These are phyloP conservation scores for Hypocreales sp. DNA, from an alignment of 2,329 filamentous ascomycete species.

Conservation along the genomic window DNA sequence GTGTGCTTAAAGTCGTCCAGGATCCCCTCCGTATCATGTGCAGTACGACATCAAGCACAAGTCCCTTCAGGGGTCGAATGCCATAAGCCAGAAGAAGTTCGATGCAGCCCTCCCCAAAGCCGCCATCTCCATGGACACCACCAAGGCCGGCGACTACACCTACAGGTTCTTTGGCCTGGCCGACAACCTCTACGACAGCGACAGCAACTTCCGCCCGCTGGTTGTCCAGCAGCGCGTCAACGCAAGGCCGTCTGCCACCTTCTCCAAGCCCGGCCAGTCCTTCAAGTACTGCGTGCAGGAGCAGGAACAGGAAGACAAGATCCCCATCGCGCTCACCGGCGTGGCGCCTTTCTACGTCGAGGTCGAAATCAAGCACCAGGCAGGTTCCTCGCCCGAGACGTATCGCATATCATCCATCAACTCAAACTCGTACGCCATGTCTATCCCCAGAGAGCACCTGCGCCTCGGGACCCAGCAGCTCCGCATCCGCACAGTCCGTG, in stretches of 20 bases:
- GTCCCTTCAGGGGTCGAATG: conserved; percentile 47
- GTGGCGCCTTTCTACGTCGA: conserved; percentile 80
- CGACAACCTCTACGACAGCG: conserved; percentile 73
- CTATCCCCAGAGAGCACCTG: conserved; percentile 70
- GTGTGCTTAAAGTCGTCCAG: conserved; percentile 31
- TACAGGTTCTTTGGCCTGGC: conserved; percentile 75
- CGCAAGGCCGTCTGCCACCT: conserved; percentile 65
- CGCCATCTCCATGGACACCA: conserved; percentile 74
- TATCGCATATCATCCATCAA: conserved; percentile 70
- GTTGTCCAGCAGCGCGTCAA: conserved; percentile 72
- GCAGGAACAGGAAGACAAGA: conserved; percentile 65
- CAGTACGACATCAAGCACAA: conserved; percentile 69
- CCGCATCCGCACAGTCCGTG: conserved; percentile 77
- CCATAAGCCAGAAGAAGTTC: conserved; percentile 53
- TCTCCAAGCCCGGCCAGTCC: conserved; percentile 74
- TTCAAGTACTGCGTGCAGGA: conserved; percentile 93
- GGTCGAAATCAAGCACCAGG: conserved; percentile 84
- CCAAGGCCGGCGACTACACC: conserved; percentile 65
- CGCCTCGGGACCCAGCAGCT: conserved; percentile 82
- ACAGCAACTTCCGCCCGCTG: conserved; percentile 50
- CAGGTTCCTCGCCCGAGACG: conserved; percentile 62
- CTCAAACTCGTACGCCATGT: conserved; percentile 58
- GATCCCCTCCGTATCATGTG: conserved; percentile 66
- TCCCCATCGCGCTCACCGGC: conserved; percentile 74
- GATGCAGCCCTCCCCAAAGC: conserved; percentile 64